phyloP scores from a whole-genome alignment of 2,329 filamentous ascomycete genomes.

The Sporothrix brunneoviolacea region DNA sequence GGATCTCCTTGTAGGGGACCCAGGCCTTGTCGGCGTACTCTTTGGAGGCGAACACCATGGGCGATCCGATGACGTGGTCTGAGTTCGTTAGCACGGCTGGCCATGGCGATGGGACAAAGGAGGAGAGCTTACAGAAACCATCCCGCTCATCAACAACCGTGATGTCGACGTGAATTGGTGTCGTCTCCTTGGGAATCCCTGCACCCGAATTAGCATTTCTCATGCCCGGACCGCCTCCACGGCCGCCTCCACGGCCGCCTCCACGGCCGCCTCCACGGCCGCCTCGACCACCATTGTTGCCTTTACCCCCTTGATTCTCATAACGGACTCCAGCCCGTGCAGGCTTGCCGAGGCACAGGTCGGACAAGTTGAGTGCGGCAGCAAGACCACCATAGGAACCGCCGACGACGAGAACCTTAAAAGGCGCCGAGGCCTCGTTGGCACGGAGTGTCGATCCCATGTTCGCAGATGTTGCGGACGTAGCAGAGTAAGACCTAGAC shows the following conservation, averaged over 20 bases:
- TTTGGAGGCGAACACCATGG: slow-evolving; percentile 60
- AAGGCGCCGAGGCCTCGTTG: slow-evolving; percentile 24
- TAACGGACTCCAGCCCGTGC: slow-evolving; percentile 36
- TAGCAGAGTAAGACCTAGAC: neutral
- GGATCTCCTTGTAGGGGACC: slow-evolving; percentile 61
- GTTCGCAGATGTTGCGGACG: neutral
- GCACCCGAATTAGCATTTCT: neutral
- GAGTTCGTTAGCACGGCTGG: slow-evolving; percentile 8
- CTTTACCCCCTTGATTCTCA: slow-evolving; percentile 17
- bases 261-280: neutral
- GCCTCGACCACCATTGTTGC: too few species aligned
- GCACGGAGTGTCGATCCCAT: slow-evolving; percentile 13
- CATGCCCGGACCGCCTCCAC: neutral
- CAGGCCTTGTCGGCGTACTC: slow-evolving; percentile 62
- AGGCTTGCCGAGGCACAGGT: slow-evolving; percentile 51
- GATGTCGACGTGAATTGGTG: slow-evolving; percentile 53
- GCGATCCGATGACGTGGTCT: slow-evolving; percentile 73
- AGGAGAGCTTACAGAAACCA: slow-evolving; percentile 67
- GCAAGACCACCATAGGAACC: slow-evolving; percentile 68
- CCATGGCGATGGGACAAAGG: too few species aligned
- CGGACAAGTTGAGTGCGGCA: slow-evolving; percentile 58
- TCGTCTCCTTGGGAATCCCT: neutral
- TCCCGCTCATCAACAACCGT: slow-evolving; percentile 74
- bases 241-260: neutral
- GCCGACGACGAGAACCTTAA: slow-evolving; percentile 60